Evolutionary conservation across 2,329 filamentous ascomycete genomes (phyloP), one percentile per base, ranked within the genome.

Genomic region (Fusarium sororula): DNA sequence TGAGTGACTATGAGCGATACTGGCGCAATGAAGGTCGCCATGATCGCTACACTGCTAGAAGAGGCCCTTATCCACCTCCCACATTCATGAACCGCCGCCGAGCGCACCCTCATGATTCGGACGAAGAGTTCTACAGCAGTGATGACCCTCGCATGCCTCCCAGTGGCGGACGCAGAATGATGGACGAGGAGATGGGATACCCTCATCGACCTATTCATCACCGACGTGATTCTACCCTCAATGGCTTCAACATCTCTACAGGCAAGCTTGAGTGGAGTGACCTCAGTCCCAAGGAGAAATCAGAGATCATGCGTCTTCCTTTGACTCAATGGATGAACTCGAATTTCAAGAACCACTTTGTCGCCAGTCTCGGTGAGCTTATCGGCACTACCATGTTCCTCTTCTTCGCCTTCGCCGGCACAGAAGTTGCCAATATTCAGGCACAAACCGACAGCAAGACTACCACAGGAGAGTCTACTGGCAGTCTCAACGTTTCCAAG

Each of bases 291-390:
- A 78, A 84, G 60, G 83, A 86, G 73, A 83, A 82, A 75, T 80
- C 79, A 9, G 78, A 85, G 64, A 83, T 86, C 15, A 79, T 86
- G 79, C 82, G 85, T 41, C 78, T 86, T 28, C 85, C 85, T 5
- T 81, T 83, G 78, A 84, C 81, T 7, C 80, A 84, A 38, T 86
- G 84, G 85, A 86, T 86, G 85, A 83, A 86, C 75, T 85, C 83
- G 13, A 75, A 82, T 55, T 72, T 85, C 67, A 87, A 86, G 80
- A 84, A 87, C 76, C 81, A 83, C 79, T 80, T 83, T 63, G 76
- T 84, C 39, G 79, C 84, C 56, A 75, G 77, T 42, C 54, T 82
- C 12, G 82, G 83, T 47, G 83, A 85, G 75, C 80, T 85, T 17
- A 80, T 84, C 26, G 84, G 83, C 41, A 85, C 83, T 6, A 82